These are phyloP conservation scores for Gossypium stocksii DNA, from an alignment of 345 rosid genomes.

Conservation along the genomic window DNA sequence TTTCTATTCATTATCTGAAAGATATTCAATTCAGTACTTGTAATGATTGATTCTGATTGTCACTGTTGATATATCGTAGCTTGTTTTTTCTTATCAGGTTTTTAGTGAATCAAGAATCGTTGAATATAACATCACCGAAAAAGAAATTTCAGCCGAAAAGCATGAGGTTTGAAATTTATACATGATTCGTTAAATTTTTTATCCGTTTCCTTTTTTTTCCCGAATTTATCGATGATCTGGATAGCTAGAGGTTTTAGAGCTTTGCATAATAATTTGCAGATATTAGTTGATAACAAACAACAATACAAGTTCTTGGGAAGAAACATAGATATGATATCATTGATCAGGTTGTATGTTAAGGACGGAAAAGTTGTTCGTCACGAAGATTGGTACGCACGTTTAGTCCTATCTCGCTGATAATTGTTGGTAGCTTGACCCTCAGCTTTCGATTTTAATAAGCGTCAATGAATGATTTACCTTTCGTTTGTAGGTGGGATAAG, in stretches of 20 bases:
- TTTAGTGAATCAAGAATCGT: constrained; percentile 71
- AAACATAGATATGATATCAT: constrained; percentile 50
- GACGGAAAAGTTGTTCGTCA: too few relatives aligned
- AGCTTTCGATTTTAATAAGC: too few relatives aligned
- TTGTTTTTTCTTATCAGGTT: constrained; percentile 34
- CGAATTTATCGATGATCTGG: neutral
- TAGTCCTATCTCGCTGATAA: too few relatives aligned
- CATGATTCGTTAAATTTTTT: neutral
- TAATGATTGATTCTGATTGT: too few relatives aligned
- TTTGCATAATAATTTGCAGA: constrained; percentile 28
- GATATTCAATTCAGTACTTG: too few relatives aligned
- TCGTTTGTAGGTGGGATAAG: constrained; percentile 72
- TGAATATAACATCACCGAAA: constrained; percentile 58
- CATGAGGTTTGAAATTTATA: constrained; percentile 47
- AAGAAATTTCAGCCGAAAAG: constrained; percentile 38
- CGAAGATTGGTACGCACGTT: too few relatives aligned
- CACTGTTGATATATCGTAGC: neutral
- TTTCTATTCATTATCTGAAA: neutral
- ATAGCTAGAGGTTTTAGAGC: neutral
- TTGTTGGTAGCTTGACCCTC: too few relatives aligned
- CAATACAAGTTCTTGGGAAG: constrained; percentile 68
- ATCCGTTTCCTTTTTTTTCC: neutral
- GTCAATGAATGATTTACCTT: neutral
- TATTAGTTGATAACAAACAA: constrained; percentile 75
- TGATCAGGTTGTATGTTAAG: too few relatives aligned